A percentile compares a stretch with the other conserved stretches of the same genome.
Conservation (phyloP, 768 basidiomycete species). For the Butyriboletus loyo region DNA sequence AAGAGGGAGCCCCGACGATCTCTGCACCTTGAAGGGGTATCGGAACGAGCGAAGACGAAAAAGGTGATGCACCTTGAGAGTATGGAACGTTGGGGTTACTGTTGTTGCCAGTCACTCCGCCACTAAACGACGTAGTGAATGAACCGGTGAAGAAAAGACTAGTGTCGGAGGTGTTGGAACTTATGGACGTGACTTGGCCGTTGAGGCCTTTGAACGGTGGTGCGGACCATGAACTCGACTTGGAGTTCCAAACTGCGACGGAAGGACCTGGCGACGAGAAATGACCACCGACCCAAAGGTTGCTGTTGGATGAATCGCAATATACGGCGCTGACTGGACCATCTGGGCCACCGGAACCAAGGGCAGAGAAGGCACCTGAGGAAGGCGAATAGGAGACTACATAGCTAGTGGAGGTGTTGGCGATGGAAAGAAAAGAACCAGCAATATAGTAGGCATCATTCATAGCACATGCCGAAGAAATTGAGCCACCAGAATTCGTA, state of each 20-base stretch:
- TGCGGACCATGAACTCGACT: slow-evolving; percentile 64
- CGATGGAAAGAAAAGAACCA: slow-evolving; percentile 78
- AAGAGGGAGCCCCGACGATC: slow-evolving; percentile 59
- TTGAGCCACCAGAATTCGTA: slow-evolving; percentile 76
- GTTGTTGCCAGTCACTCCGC: slow-evolving; percentile 49
- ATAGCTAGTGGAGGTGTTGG: slow-evolving; percentile 58
- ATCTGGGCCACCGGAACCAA: slow-evolving; percentile 70
- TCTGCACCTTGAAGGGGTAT: slow-evolving; percentile 62
- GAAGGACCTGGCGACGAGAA: slow-evolving; percentile 67
- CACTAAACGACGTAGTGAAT: slow-evolving; percentile 73
- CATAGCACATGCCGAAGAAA: slow-evolving; percentile 71
- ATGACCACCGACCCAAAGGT: slow-evolving; percentile 76
- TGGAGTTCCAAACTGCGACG: slow-evolving; percentile 70
- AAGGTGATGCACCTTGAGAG: slow-evolving; percentile 78
- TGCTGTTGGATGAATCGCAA: slow-evolving; percentile 65
- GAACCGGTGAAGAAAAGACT: slow-evolving; percentile 88
- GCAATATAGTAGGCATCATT: slow-evolving; percentile 72
- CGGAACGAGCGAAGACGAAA: slow-evolving; percentile 87
- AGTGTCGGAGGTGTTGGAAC: slow-evolving; percentile 62
- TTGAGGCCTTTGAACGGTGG: slow-evolving; percentile 81
- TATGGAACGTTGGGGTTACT: slow-evolving; percentile 86
- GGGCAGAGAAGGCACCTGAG: slow-evolving; percentile 52
- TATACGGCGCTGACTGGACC: slow-evolving; percentile 70
- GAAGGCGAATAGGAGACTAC: slow-evolving; percentile 72
- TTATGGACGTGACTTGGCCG: slow-evolving; percentile 71